These are phyloP conservation scores for Tuber aestivum DNA, from an alignment of 495 filamentous ascomycete genomes.

Conservation along the genomic window DNA sequence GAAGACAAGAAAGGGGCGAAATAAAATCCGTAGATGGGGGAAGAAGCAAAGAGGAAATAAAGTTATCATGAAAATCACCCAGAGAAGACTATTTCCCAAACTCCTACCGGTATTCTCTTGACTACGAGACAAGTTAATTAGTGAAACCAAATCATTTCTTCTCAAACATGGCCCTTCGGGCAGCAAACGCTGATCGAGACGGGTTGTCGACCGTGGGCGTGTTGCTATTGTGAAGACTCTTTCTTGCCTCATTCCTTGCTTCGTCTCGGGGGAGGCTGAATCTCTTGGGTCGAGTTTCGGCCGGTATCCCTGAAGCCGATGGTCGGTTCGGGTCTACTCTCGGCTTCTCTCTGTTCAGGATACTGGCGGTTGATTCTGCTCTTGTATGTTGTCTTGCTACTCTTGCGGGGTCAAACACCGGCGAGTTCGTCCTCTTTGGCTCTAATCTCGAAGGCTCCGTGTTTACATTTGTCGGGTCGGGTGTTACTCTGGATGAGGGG, in stretches of 20 bases:
- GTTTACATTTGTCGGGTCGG: background rate
- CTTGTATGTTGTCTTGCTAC: conserved; percentile 21
- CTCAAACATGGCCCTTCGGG: conserved; percentile 39
- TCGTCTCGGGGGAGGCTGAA: conserved; percentile 33
- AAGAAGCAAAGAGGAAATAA: conserved; percentile 7
- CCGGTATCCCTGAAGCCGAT: background rate
- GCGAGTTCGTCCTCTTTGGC: background rate
- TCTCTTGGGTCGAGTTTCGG: conserved; percentile 21
- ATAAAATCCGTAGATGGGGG: conserved; percentile 9
- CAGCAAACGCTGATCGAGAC: conserved; percentile 29
- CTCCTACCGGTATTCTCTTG: background rate
- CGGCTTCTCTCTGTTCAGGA: background rate
- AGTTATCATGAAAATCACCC: conserved; percentile 9
- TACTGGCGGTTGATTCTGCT: conserved; percentile 10
- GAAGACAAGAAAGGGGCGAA: conserved; percentile 7
- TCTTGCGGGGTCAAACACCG: conserved; percentile 6
- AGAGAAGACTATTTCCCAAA: conserved; percentile 5
- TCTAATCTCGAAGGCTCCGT: background rate
- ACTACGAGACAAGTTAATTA: conserved; percentile 11
- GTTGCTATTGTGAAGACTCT: conserved; percentile 3
- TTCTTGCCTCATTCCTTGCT: conserved; percentile 17
- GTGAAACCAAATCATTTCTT: conserved; percentile 24
- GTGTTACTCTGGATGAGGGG: background rate
- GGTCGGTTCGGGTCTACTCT: background rate
- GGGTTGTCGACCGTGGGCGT: conserved; percentile 8